Base-by-base conservation (phyloP, 163 green algal genomes). In the Prototheca cutis region DNA sequence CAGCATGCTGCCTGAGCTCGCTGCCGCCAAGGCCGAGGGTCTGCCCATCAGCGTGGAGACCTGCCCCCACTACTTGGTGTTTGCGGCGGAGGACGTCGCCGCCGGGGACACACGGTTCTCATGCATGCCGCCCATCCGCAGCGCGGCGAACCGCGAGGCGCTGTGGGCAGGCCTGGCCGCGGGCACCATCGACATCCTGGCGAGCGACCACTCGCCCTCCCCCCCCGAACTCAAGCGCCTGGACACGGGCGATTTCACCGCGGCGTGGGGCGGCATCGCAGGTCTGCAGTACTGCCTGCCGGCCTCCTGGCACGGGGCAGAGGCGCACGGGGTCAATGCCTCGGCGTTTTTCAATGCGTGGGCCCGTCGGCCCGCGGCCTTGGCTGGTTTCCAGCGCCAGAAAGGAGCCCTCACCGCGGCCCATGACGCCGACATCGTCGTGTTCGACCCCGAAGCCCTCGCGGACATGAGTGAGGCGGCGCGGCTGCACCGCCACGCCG, bases 201-300 rank as follows among this genome's bases (percentile, higher is more conserved):
- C 62, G 19, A 73, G 76, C 13, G 91, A 98, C 78, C 91, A 98
- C 75, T 97, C 90, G 0, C 91, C 91, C 3, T 73, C 80, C 2
- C 81, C 84, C n/a, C 66, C 80, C 0, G 60, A 59, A 0, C 48
- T 94, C 31, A 97, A 97, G 71, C 42, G 76, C 52, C 49, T 86
- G 3, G 80, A 94, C 19, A 63, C 61, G 4, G 88, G 91, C 6
- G 66, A 97, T 77, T 98, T 98, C 66, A 31, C 89, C 8, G 68
- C 67, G 3, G 87, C 91, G 2, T 98, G 91, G 91, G 91, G 91
- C 51, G 91, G 91, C 65, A 95, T 98, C 33, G 78, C 77, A 72
- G 85, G 88, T 0, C 57, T 90, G 51, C 90, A 97, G 76, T 94
- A 95, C 66, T 59, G 74, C 36, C 80, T 97, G 65, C 83, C 90